Conservation (phyloP, 2,329 filamentous ascomycete genomes). For the Aspergillus pseudoviridinutans region DNA sequence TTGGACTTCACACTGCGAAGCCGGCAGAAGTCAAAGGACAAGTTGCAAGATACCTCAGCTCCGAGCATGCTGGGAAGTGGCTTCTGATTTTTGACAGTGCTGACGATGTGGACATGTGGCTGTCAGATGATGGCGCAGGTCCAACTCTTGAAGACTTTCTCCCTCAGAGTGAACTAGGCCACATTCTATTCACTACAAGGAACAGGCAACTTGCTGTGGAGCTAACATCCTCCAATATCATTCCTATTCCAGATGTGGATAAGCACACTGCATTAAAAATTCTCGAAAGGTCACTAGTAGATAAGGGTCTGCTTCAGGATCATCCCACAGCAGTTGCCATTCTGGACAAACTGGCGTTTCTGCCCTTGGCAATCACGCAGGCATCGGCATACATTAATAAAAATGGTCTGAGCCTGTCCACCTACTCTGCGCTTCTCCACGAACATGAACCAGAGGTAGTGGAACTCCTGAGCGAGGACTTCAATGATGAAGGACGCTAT, state of each 20-base stretch:
- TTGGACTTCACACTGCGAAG: constrained; percentile 6
- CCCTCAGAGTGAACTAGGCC: constrained; percentile 16
- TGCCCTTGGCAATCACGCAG: constrained; percentile 24
- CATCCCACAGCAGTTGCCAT: constrained; percentile 2
- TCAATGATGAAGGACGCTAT: constrained; percentile 5
- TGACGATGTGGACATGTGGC: constrained; percentile 18
- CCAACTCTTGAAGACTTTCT: constrained; percentile 9
- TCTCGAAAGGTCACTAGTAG: not conserved
- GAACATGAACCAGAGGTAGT: constrained; percentile 1
- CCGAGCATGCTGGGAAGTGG: constrained; percentile 11
- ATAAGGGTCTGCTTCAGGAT: constrained; percentile 11
- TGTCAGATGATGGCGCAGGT: not conserved
- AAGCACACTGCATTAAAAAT: constrained; percentile 5
- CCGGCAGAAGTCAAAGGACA: constrained; percentile 2
- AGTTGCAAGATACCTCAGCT: constrained; percentile 10
- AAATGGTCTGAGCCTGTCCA: not conserved
- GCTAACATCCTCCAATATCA: constrained; percentile 14
- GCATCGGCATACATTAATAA: constrained; percentile 19
- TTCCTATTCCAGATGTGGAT: constrained; percentile 13
- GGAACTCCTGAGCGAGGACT: constrained; percentile 7
- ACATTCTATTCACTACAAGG: constrained; percentile 26
- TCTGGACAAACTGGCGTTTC: constrained; percentile 15
- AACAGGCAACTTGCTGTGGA: constrained; percentile 15
- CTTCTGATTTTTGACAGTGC: constrained; percentile 23
- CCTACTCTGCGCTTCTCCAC: constrained; percentile 3